phyloP scores from a whole-genome alignment of 2,329 filamentous ascomycete species.

The Microsporum ferrugineum region DNA sequence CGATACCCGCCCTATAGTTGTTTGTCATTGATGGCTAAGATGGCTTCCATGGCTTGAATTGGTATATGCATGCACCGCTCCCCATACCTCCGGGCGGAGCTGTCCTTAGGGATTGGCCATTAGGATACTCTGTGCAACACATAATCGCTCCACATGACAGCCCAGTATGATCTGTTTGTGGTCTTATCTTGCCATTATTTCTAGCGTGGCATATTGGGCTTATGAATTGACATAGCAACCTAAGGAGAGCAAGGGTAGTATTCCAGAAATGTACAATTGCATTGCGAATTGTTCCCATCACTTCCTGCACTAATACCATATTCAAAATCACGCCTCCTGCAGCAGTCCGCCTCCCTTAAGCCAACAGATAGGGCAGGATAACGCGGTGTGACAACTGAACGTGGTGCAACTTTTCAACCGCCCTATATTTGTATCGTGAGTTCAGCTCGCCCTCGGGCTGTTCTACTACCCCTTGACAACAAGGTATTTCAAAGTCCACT shows the following conservation, averaged over 20 bases:
- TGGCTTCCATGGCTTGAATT: neutral
- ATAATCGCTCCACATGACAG: neutral
- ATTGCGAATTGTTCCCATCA: neutral
- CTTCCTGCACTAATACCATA: neutral
- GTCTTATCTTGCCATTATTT: neutral
- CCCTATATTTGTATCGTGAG: neutral
- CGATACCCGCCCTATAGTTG: neutral
- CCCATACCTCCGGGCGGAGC: neutral
- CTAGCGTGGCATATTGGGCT: neutral
- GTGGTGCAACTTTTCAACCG: neutral
- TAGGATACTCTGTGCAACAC: neutral
- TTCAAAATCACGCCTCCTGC: neutral
- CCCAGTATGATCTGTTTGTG: constrained; percentile 2
- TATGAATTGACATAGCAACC: neutral
- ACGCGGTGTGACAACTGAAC: neutral
- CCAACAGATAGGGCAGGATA: neutral
- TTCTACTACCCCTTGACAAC: neutral
- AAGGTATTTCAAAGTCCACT: neutral
- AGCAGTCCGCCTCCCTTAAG: neutral
- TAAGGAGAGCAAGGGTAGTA: neutral
- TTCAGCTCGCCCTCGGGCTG: neutral
- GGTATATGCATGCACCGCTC: neutral
- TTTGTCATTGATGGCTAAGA: neutral
- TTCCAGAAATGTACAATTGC: neutral
- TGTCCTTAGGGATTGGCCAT: neutral